A percentile compares a stretch with the other conserved stretches of the same genome.
phyloP scores from a whole-genome alignment of 2,329 filamentous ascomycete genomes.

The Stemphylium lycopersici region DNA sequence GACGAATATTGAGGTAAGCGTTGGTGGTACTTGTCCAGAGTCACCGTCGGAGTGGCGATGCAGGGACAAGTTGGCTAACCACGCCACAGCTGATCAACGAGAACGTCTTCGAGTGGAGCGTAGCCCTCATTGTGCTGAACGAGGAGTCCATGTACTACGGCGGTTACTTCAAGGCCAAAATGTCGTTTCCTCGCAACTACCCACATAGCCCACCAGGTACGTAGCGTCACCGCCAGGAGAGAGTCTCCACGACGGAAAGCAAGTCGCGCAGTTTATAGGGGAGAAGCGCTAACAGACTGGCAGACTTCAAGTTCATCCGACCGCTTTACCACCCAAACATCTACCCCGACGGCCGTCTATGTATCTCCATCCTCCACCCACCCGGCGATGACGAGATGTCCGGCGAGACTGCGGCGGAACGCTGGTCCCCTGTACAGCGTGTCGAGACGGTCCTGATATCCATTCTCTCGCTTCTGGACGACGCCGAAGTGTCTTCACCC shows the following conservation, averaged over 20 bases:
- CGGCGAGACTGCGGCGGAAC: conserved; percentile 85
- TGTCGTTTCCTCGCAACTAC: conserved; percentile 88
- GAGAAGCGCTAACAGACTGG: conserved; percentile 10
- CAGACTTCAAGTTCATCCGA: conserved; percentile 80
- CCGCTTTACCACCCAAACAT: conserved; percentile 93
- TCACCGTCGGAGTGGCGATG: conserved; percentile 13
- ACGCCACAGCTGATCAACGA: conserved; percentile 69
- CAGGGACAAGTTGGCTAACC: conserved; percentile 31
- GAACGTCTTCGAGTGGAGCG: conserved; percentile 86
- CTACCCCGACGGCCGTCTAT: conserved; percentile 86
- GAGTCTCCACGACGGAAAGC: background rate
- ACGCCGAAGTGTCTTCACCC: conserved; percentile 90
- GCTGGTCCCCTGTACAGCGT: conserved; percentile 92
- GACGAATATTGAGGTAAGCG: conserved; percentile 81
- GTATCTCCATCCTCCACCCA: conserved; percentile 94
- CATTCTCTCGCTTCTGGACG: conserved; percentile 88
- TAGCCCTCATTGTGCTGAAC: conserved; percentile 92
- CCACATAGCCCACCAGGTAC: conserved; percentile 80
- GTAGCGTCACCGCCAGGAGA: conserved; percentile 21
- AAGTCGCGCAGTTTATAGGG: background rate
- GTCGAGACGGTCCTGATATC: conserved; percentile 95
- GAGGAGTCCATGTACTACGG: conserved; percentile 90
- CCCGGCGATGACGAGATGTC: conserved; percentile 93
- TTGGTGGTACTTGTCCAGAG: background rate
- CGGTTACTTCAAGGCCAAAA: conserved; percentile 89